Conservation (phyloP, 176 grass and related monocot species). For the Carex pumila region DNA sequence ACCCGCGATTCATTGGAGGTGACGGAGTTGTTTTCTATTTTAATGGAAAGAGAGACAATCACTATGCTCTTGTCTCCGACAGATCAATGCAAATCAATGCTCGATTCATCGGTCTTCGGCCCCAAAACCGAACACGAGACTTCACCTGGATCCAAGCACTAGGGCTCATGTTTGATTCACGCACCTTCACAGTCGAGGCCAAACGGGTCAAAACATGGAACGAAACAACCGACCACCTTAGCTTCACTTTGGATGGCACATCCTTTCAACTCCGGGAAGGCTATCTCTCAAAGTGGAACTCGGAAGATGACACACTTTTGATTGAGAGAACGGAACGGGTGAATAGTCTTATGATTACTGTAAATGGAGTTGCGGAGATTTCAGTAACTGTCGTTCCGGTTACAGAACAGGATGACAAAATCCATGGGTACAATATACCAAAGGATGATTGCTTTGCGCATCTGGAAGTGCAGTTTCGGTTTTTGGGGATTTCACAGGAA, state of each 20-base stretch:
- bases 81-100: conserved; percentile 33
- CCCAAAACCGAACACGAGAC: conserved; percentile 16
- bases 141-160: conserved; percentile 43
- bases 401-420: conserved; percentile 31
- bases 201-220: neutral
- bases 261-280: conserved; percentile 21
- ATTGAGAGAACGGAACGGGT: conserved; percentile 24
- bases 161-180: conserved; percentile 25
- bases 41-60: conserved; percentile 26
- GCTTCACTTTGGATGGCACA: conserved; percentile 11
- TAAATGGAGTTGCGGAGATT: conserved; percentile 20
- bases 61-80: conserved; percentile 28
- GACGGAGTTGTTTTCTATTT: conserved; percentile 40
- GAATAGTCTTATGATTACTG: conserved; percentile 21
- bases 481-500: neutral
- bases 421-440: conserved; percentile 29
- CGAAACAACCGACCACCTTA: conserved; percentile 23
- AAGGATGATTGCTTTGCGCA: conserved; percentile 26
- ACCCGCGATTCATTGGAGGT: conserved; percentile 37
- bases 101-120: conserved; percentile 33
- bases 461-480: conserved; percentile 23
- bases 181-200: conserved; percentile 20
- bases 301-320: conserved; percentile 2
- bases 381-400: conserved; percentile 24
- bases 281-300: conserved; percentile 26